These are phyloP conservation scores for Saccharomycopsis selenospora DNA, from an alignment of 805 yeast genomes.

Conservation along the genomic window DNA sequence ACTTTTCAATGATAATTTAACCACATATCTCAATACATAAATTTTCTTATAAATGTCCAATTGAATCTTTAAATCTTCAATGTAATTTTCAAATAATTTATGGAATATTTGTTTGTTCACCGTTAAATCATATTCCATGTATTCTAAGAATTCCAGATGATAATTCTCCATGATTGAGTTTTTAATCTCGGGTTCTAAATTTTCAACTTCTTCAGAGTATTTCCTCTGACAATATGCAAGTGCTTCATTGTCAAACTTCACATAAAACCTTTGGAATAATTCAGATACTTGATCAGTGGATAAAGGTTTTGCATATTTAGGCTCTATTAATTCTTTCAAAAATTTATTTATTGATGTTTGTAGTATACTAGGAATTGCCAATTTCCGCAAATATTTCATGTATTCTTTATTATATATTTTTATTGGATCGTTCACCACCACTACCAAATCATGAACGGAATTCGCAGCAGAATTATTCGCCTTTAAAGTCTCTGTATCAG, in stretches of 20 bases:
- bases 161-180: background rate
- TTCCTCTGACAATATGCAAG: background rate
- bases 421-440: background rate
- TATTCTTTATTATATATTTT: background rate
- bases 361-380: background rate
- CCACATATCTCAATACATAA: conserved; percentile 10
- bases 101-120: conserved; percentile 11
- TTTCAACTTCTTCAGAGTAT: conserved; percentile 1
- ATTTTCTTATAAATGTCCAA: conserved; percentile 10
- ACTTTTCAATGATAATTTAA: conserved; percentile 7
- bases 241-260: conserved; percentile 11
- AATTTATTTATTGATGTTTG: conserved; percentile 8
- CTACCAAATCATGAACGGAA: background rate
- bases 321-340: conserved; percentile 18
- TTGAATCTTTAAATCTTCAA: conserved; percentile 17
- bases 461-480: background rate
- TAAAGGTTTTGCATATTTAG: conserved; percentile 20
- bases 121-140: conserved; percentile 12
- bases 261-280: conserved; percentile 18
- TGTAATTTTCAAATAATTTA: conserved; percentile 16
- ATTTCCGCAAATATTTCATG: background rate
- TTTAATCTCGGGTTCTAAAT: too few species aligned
- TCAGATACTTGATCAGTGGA: conserved; percentile 17
- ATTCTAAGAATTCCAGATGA: conserved; percentile 13
- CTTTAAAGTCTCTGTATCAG: background rate